Evolutionary conservation across 2,329 filamentous ascomycete species (phyloP).

Genomic region (Thelonectria olida): DNA sequence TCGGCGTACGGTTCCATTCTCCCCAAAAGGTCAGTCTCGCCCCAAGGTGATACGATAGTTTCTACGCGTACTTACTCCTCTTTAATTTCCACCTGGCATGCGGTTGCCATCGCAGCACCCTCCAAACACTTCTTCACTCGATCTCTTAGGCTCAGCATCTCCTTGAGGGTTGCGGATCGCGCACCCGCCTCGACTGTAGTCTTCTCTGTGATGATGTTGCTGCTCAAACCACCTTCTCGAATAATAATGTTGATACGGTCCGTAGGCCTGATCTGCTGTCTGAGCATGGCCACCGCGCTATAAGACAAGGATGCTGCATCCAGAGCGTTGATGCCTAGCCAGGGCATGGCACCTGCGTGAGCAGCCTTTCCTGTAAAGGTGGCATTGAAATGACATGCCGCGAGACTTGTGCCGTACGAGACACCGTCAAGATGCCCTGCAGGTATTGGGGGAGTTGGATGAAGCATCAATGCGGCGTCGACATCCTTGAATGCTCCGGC

Average conservation of each 20-base stretch:
- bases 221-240: slow-evolving; percentile 48
- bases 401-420: slow-evolving; percentile 1
- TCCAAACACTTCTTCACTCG: slow-evolving; percentile 1
- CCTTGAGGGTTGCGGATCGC: background rate
- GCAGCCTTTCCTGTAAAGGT: slow-evolving; percentile 54
- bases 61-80: background rate
- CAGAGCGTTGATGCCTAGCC: slow-evolving; percentile 60
- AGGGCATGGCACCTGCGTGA: slow-evolving; percentile 58
- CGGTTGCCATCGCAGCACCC: slow-evolving; percentile 7
- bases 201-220: slow-evolving; percentile 53
- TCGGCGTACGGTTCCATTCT: slow-evolving; percentile 9
- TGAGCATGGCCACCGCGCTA: slow-evolving; percentile 54
- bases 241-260: slow-evolving; percentile 62
- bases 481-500: slow-evolving; percentile 22
- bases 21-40: background rate
- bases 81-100: background rate
- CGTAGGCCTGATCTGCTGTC: slow-evolving; percentile 59
- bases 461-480: slow-evolving; percentile 40
- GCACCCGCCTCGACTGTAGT: slow-evolving; percentile 46
- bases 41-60: background rate
- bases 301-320: slow-evolving; percentile 56
- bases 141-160: background rate
- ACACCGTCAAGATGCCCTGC: background rate
- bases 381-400: slow-evolving; percentile 14
- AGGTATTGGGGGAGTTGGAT: slow-evolving; percentile 27